Evolutionary conservation across 2,329 filamentous ascomycete genomes (phyloP).

Genomic region (Aspergillus neoniger): DNA sequence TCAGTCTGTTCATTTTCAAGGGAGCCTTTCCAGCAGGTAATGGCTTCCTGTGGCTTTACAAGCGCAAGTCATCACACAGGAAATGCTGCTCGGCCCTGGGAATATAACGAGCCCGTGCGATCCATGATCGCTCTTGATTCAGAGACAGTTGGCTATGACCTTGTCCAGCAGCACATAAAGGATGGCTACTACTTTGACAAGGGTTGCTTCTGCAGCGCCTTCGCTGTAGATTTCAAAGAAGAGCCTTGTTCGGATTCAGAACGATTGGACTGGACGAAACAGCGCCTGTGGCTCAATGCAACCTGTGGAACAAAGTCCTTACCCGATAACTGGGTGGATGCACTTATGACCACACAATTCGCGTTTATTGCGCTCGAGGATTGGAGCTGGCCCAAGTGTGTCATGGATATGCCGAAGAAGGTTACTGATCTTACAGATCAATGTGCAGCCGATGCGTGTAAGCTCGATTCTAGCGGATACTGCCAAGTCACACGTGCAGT

Average conservation of each 20-base stretch:
- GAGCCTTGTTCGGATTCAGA: conserved; percentile 3
- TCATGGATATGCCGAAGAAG: conserved; percentile 6
- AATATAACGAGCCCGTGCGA: not conserved
- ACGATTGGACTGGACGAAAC: conserved; percentile 4
- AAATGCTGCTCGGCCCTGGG: conserved; percentile 10
- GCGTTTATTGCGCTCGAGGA: conserved; percentile 5
- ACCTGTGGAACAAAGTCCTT: conserved; percentile 3
- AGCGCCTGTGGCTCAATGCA: conserved; percentile 12
- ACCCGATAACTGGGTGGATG: conserved; percentile 1
- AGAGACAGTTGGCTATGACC: conserved; percentile 11
- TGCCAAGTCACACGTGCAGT: conserved; percentile 4
- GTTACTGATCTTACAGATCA: conserved; percentile 1
- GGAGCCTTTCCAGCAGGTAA: conserved; percentile 9
- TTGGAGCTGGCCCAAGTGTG: conserved; percentile 11
- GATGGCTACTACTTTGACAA: conserved; percentile 11
- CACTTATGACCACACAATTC: conserved; percentile 7
- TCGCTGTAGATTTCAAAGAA: not conserved
- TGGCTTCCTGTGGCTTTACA: conserved; percentile 11
- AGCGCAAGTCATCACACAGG: conserved; percentile 5
- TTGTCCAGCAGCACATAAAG: not conserved
- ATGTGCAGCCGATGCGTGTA: conserved; percentile 8
- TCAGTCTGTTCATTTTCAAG: not conserved
- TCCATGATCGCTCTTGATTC: conserved; percentile 9
- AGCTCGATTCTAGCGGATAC: conserved; percentile 1
- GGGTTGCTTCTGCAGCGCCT: conserved; percentile 10